Evolutionary conservation across 2,329 filamentous ascomycete genomes (phyloP).

Genomic region (Curvularia sp.): DNA sequence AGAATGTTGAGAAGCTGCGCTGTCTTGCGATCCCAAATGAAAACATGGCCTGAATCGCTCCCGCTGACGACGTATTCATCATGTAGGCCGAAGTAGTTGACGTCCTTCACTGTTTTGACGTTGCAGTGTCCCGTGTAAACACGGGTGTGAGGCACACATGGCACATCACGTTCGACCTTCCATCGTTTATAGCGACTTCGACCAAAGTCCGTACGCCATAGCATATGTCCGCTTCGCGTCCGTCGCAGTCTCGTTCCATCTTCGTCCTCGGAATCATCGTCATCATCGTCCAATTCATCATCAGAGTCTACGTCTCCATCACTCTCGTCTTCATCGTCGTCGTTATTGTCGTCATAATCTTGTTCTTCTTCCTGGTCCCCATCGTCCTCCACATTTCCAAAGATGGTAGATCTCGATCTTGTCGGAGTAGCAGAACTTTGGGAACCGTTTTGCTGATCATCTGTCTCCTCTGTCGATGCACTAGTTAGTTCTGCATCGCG

Average conservation of each 20-base stretch:
- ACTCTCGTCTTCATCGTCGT: conserved; percentile 35
- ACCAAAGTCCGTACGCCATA: conserved; percentile 60
- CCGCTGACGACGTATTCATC: conserved; percentile 74
- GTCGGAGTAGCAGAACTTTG: conserved; percentile 13
- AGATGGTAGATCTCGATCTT: background rate
- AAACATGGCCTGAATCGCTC: conserved; percentile 70
- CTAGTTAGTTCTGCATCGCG: conserved; percentile 41
- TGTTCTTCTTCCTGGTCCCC: conserved; percentile 45
- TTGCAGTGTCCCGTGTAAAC: conserved; percentile 71
- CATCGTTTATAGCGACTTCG: conserved; percentile 55
- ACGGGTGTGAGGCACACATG: conserved; percentile 64
- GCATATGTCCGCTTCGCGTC: conserved; percentile 50
- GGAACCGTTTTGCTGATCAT: conserved; percentile 15
- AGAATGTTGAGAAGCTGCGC: conserved; percentile 68
- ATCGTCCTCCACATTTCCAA: conserved; percentile 7
- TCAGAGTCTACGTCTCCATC: conserved; percentile 39
- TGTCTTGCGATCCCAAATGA: conserved; percentile 73
- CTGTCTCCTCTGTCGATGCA: conserved; percentile 23
- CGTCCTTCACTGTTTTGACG: conserved; percentile 71
- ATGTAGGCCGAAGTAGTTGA: conserved; percentile 71
- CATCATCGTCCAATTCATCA: conserved; percentile 44
- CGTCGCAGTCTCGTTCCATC: conserved; percentile 45
- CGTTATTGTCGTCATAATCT: conserved; percentile 34
- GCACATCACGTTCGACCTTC: conserved; percentile 62
- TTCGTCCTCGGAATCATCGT: conserved; percentile 39